Evolutionary conservation across 31 red algal species (phyloP).

Genomic region (Porphyra umbilicalis): DNA sequence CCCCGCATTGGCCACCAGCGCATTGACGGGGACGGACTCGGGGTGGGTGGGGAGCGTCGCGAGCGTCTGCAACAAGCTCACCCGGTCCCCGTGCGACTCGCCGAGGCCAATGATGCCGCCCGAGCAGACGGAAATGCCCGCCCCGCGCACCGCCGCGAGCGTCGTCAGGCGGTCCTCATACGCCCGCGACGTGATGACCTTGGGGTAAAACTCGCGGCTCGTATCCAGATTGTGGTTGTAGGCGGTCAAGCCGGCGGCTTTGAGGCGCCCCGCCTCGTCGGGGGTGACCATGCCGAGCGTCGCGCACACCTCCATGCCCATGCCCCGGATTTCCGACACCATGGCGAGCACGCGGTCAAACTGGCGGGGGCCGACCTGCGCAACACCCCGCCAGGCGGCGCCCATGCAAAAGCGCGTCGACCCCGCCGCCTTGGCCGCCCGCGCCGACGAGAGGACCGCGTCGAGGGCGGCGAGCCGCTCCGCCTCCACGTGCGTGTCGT

Average conservation of each 20-base stretch:
- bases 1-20: constrained; percentile 85
- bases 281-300: constrained; percentile 85
- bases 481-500: constrained; percentile 78
- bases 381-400: constrained; percentile 94
- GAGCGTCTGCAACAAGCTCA: constrained; percentile 86
- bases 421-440: constrained; percentile 67
- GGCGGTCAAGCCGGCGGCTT: constrained; percentile 92
- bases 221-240: constrained; percentile 99
- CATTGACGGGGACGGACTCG: constrained; percentile 95
- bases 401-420: constrained; percentile 99
- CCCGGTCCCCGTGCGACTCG: constrained; percentile 81
- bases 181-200: constrained; percentile 71
- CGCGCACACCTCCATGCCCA: constrained; percentile 97
- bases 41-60: constrained; percentile 80
- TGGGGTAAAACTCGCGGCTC: constrained; percentile 70
- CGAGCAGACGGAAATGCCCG: constrained; percentile 95
- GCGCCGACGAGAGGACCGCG: constrained; percentile 54
- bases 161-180: constrained; percentile 95
- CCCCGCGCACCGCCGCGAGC: constrained; percentile 65
- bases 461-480: constrained; percentile 71
- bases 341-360: constrained; percentile 83
- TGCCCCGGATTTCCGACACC: constrained; percentile 72
- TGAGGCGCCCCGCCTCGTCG: constrained; percentile 69
- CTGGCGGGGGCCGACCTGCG: constrained; percentile 77
- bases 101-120: constrained; percentile 97